A percentile compares a stretch with the other conserved stretches of the same genome.
Evolutionary conservation across 306 rosid genomes (phyloP).

Genomic region (Trichosanthes truncata): DNA sequence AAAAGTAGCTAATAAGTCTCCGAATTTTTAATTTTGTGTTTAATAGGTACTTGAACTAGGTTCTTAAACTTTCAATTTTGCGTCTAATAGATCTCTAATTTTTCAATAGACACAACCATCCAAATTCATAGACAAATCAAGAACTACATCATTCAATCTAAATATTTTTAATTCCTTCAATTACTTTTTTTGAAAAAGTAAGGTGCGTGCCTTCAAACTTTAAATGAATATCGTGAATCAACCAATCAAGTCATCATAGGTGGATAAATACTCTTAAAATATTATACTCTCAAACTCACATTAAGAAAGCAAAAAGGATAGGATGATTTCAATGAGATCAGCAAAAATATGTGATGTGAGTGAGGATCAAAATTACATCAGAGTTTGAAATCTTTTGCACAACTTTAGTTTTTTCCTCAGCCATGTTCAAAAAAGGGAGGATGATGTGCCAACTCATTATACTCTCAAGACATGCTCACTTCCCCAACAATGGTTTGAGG

Average conservation of each 20-base stretch:
- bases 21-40: too few relatives aligned
- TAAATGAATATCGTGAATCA: background rate
- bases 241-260: background rate
- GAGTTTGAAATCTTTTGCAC: background rate
- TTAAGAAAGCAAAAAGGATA: background rate
- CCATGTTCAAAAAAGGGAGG: background rate
- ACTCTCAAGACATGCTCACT: background rate
- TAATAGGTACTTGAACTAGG: background rate
- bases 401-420: background rate
- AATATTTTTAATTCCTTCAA: background rate
- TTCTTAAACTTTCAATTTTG: too few relatives aligned
- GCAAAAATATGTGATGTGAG: background rate
- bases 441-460: background rate
- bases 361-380: background rate
- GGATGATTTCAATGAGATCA: background rate
- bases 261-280: background rate
- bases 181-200: background rate
- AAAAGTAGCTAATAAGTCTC: too few relatives aligned
- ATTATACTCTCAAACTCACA: background rate
- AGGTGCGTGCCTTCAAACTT: background rate
- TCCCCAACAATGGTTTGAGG: slow-evolving; percentile 5
- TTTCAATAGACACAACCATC: too few relatives aligned
- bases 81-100: too few relatives aligned
- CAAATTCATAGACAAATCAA: too few relatives aligned
- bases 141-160: background rate